Base-by-base conservation (phyloP, 163 green algal genomes). In the Coccomyxa subellipsoidea region DNA sequence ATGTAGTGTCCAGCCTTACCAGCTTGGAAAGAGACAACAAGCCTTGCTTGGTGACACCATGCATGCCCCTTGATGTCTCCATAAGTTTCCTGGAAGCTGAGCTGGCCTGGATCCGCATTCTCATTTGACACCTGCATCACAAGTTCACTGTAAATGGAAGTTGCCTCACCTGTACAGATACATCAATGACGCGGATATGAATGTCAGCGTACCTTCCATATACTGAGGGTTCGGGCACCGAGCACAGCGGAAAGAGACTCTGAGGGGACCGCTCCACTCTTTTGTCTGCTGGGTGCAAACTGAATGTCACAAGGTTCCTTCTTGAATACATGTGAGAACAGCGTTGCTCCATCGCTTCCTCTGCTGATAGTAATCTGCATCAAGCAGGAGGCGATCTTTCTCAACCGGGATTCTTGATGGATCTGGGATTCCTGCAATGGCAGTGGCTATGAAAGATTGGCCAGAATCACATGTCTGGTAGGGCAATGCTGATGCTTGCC, bases 81-180 rank as follows among this genome's bases (percentile, higher is more conserved):
- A 83, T 96, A 95, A 9, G 77, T 82, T 5, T 94, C 89, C 80
- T 91, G 81, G 72, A 96, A 96, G 1, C 86, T 84, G 38, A 96
- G 85, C 89, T 96, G 91, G 12, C 94, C 39, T 4, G 84, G 80
- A 36, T 59, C 4, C 15, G 15, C 23, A 18, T 59, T 12, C 47
- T 23, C 5, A 59, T 59, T 18, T 59, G 21, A 18, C 47, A 59
- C 47, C 47, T 59, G 47, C 4, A 7, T 27, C 5, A 59, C 47
- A 59, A n/a, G n/a, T 59, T 18, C 47, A 59, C 15, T 27, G 47
- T 59, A 12, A 59, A 2, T 12, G 47, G 15, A 59, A 59, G 23
- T 59, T 2, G 21, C 3, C 23, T 59, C 15, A 8, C 23, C 23
- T 59, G 47, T 27, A 59, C 21, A 59, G 4, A 7, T 27, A 59